Conservation (phyloP, 352 stramenopile genomes). For the Phytopythium cucurbitacearum region DNA sequence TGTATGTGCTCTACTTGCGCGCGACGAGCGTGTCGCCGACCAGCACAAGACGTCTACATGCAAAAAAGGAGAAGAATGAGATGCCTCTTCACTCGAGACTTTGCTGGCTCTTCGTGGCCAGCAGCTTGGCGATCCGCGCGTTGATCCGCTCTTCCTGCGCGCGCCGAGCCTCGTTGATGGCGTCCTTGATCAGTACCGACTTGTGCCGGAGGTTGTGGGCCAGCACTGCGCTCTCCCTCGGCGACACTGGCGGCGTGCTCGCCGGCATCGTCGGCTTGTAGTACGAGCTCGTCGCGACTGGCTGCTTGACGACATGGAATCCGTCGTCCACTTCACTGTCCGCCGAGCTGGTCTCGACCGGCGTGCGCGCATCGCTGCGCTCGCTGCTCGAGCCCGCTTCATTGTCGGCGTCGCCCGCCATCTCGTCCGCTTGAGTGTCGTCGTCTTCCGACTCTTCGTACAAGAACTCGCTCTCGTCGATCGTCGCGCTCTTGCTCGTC, state of each 20-base stretch:
- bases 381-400: conserved; percentile 7
- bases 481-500: conserved; percentile 30
- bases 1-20: too few relatives aligned
- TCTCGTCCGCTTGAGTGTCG: conserved; percentile 18
- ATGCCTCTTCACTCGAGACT: too few relatives aligned
- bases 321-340: conserved; percentile 35
- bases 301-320: conserved; percentile 33
- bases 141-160: conserved; percentile 54
- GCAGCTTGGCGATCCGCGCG: conserved; percentile 57
- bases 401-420: conserved; percentile 16
- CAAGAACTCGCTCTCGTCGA: conserved; percentile 48
- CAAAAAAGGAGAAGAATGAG: too few relatives aligned
- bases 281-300: conserved; percentile 10
- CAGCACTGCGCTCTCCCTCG: conserved; percentile 14
- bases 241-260: conserved; percentile 31
- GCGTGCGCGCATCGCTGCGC: conserved; percentile 5
- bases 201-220: conserved; percentile 33
- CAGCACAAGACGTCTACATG: too few relatives aligned
- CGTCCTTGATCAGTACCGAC: conserved; percentile 37
- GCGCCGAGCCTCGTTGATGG: conserved; percentile 44
- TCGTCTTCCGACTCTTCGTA: conserved; percentile 48
- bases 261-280: conserved; percentile 17
- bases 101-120: conserved; percentile 12
- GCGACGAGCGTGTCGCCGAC: too few relatives aligned
- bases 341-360: conserved; percentile 8